These are phyloP conservation scores for Ceratocystis harringtonii DNA, from an alignment of 2,329 filamentous ascomycete genomes.

Conservation along the genomic window DNA sequence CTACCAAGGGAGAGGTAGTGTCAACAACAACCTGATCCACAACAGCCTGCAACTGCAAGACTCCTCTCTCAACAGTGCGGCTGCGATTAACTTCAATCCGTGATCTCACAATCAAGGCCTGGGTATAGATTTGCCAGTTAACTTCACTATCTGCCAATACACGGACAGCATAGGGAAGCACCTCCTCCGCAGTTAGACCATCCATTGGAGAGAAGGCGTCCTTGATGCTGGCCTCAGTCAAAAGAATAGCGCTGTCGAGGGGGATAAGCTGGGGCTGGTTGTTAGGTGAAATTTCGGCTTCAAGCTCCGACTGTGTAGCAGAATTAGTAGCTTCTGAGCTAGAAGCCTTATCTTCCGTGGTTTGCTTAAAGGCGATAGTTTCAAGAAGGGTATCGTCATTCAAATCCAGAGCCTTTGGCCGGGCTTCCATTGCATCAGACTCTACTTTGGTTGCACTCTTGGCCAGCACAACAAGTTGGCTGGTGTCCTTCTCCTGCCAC, in stretches of 20 bases:
- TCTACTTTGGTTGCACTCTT: constrained; percentile 41
- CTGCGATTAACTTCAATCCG: constrained; percentile 79
- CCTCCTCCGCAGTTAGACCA: constrained; percentile 81
- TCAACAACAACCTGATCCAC: constrained; percentile 92
- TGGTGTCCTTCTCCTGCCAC: constrained; percentile 65
- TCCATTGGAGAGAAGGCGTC: constrained; percentile 75
- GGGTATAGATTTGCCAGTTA: constrained; percentile 97
- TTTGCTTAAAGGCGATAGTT: constrained; percentile 56
- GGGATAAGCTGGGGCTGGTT: constrained; percentile 69
- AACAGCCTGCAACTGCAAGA: constrained; percentile 85
- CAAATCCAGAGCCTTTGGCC: constrained; percentile 57
- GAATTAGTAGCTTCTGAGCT: constrained; percentile 33
- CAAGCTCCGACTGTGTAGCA: constrained; percentile 30
- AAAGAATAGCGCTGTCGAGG: constrained; percentile 77
- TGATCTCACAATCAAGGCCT: constrained; percentile 76
- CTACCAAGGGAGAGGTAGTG: constrained; percentile 34
- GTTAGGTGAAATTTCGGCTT: constrained; percentile 50
- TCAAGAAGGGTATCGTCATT: constrained; percentile 92
- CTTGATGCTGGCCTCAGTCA: constrained; percentile 76
- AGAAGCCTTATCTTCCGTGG: constrained; percentile 21
- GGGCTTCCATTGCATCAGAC: constrained; percentile 18
- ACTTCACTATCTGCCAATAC: constrained; percentile 79
- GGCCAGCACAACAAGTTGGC: constrained; percentile 81
- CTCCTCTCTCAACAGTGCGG: constrained; percentile 73
- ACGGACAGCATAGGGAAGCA: constrained; percentile 75